These are phyloP conservation scores for Alternaria dauci DNA, from an alignment of 2,329 filamentous ascomycete genomes.

Conservation along the genomic window DNA sequence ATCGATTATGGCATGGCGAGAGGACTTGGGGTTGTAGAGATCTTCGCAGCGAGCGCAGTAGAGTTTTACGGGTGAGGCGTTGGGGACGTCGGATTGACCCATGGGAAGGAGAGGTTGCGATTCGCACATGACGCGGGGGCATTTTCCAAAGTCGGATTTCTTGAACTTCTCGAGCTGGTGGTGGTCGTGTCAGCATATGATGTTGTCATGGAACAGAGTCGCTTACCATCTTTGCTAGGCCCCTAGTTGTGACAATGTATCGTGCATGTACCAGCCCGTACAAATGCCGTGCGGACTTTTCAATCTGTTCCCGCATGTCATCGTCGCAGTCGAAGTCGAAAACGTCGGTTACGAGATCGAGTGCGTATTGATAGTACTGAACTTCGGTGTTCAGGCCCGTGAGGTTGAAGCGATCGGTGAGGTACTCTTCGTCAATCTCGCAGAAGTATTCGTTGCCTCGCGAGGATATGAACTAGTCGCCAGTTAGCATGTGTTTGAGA, in stretches of 20 bases:
- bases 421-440: slow-evolving; percentile 98
- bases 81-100: slow-evolving; percentile 89
- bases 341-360: slow-evolving; percentile 96
- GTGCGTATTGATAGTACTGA: slow-evolving; percentile 97
- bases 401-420: slow-evolving; percentile 97
- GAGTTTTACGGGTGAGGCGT: slow-evolving; percentile 90
- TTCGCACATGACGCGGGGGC: slow-evolving; percentile 93
- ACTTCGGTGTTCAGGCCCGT: slow-evolving; percentile 97
- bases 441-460: slow-evolving; percentile 99
- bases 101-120: slow-evolving; percentile 93
- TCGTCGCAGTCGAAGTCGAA: slow-evolving; percentile 99
- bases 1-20: slow-evolving; percentile 92
- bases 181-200: not conserved
- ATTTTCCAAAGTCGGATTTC: slow-evolving; percentile 97
- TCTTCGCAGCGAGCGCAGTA: slow-evolving; percentile 98
- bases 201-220: not conserved
- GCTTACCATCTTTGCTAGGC: slow-evolving; percentile 90
- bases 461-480: slow-evolving; percentile 87
- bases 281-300: slow-evolving; percentile 93
- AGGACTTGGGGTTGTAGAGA: slow-evolving; percentile 98
- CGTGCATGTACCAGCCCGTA: slow-evolving; percentile 96
- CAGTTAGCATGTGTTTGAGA: slow-evolving; percentile 19
- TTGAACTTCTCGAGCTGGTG: slow-evolving; percentile 97
- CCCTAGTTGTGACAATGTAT: slow-evolving; percentile 95
- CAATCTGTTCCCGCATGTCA: slow-evolving; percentile 96